A percentile compares a stretch with the other conserved stretches of the same genome.
Evolutionary conservation across 2,329 filamentous ascomycete species (phyloP).

Genomic region (Cadophora sp.): DNA sequence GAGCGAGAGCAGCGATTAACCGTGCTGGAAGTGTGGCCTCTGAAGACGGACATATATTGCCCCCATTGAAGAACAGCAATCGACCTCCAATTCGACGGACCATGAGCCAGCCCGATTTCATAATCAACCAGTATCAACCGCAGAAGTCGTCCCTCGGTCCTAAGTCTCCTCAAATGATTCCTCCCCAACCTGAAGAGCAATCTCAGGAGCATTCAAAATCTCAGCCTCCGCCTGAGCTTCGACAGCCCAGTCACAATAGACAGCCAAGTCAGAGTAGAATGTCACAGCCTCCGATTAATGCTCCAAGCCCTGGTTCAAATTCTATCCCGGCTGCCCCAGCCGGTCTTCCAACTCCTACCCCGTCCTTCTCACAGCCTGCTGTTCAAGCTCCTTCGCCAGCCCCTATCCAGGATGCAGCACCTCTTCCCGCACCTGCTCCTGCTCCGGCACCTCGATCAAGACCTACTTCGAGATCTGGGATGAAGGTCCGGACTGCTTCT

Average conservation of each 20-base stretch:
- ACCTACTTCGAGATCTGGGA: conserved; percentile 54
- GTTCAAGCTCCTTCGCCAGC: conserved; percentile 12
- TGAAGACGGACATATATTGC: conserved; percentile 43
- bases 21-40: conserved; percentile 39
- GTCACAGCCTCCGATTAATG: conserved; percentile 7
- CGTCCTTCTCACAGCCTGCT: conserved; percentile 10
- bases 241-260: not conserved
- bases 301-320: conserved; percentile 37
- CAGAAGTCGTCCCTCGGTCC: conserved; percentile 22
- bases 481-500: conserved; percentile 42
- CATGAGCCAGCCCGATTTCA: conserved; percentile 23
- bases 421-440: conserved; percentile 14
- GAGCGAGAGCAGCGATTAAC: conserved; percentile 45
- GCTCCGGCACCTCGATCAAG: conserved; percentile 45
- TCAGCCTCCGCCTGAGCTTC: conserved; percentile 14
- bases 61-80: conserved; percentile 33
- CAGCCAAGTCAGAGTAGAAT: conserved; percentile 8
- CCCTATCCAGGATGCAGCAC: conserved; percentile 7
- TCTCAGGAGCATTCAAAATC: conserved; percentile 13
- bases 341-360: not conserved
- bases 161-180: not conserved
- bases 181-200: conserved; percentile 12
- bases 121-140: conserved; percentile 1
- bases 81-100: conserved; percentile 24
- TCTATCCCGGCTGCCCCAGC: not conserved